Evolutionary conservation across 1,284 basidiomycete species (phyloP), one percentile per base, ranked within the genome.

Genomic region (Apiotrichum porosum): DNA sequence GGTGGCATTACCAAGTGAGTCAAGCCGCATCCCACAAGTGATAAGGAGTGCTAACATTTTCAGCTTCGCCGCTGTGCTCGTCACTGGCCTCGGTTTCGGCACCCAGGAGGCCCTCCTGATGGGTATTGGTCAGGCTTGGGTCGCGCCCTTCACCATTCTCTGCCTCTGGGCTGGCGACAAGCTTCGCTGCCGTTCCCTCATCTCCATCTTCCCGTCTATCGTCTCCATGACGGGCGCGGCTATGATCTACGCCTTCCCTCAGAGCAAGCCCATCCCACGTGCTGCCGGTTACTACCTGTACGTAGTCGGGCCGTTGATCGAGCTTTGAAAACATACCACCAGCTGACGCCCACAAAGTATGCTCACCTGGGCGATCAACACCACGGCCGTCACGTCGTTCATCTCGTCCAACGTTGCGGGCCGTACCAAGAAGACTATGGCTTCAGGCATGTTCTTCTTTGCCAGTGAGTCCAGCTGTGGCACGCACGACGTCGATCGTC

Each of bases 1-100:
- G 56, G 60, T 8, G 58, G 58, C 6, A 31, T 62, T 23, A 42
- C 40, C 5, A 51, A 37, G 23, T 51, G 37, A 32, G 38, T 40
- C 3, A 4, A 40, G 28, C 9, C n/a, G n/a, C n/a, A n/a, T n/a
- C n/a, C n/a, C n/a, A n/a, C n/a, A n/a, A n/a, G n/a, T n/a, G n/a
- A n/a, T n/a, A n/a, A n/a, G n/a, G n/a, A n/a, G n/a, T n/a, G n/a
- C n/a, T n/a, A n/a, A n/a, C n/a, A n/a, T n/a, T n/a, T n/a, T 4
- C 38, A 53, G 55, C 43, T 62, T 60, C 45, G 58, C 49, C 36
- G 55, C 54, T 4, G 46, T 60, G 32, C 37, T 60, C n/a, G 49
- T 62, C 15, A 19, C 42, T 6, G 52, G 52, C 17, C 48, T 62
- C 6, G 60, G 60, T 3, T 53, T 49, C 33, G n/a, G 42, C 0